Percentiles rank a stretch among this genome's conserved stretches.
These are phyloP conservation scores for Apiotrichum laibachii DNA, from an alignment of 1,284 basidiomycete species.

Conservation along the genomic window DNA sequence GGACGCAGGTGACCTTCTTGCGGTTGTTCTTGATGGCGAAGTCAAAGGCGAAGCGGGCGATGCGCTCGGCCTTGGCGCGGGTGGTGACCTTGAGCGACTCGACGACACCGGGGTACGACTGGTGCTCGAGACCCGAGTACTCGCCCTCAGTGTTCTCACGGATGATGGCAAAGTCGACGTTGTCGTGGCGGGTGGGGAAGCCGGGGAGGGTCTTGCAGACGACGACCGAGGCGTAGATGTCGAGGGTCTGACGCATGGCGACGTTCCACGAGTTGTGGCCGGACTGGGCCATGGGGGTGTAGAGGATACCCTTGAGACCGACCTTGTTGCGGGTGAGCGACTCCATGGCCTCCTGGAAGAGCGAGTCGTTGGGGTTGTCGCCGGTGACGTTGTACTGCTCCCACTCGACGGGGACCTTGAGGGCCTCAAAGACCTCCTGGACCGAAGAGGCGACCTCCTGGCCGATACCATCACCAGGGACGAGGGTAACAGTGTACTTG, in stretches of 20 bases:
- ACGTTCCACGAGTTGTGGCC: conserved; percentile 99
- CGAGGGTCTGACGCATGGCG: conserved; percentile 98
- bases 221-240: conserved; percentile 98
- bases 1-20: conserved; percentile 99
- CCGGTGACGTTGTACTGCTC: conserved; percentile 98
- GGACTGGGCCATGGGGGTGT: conserved; percentile 93
- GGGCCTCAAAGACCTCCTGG: conserved; percentile 96
- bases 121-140: conserved; percentile 98
- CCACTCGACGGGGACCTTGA: conserved; percentile 99
- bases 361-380: conserved; percentile 85
- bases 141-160: conserved; percentile 99
- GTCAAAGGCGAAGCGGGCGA: conserved; percentile 96
- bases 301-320: conserved; percentile 98
- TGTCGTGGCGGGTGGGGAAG: conserved; percentile 89
- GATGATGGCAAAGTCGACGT: conserved; percentile 98
- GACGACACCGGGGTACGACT: conserved; percentile 96
- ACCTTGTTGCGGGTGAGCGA: conserved; percentile 95
- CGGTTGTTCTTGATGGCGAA: conserved; percentile 98
- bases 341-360: conserved; percentile 98
- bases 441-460: conserved; percentile 96
- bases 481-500: conserved; percentile 71
- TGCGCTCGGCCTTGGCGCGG: conserved; percentile 91
- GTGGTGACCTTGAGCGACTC: conserved; percentile 98
- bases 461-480: conserved; percentile 96
- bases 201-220: conserved; percentile 99